Evolutionary conservation across 495 filamentous ascomycete genomes (phyloP), one percentile per base, ranked within the genome.

Genomic region (Aspergillus bridgeri): DNA sequence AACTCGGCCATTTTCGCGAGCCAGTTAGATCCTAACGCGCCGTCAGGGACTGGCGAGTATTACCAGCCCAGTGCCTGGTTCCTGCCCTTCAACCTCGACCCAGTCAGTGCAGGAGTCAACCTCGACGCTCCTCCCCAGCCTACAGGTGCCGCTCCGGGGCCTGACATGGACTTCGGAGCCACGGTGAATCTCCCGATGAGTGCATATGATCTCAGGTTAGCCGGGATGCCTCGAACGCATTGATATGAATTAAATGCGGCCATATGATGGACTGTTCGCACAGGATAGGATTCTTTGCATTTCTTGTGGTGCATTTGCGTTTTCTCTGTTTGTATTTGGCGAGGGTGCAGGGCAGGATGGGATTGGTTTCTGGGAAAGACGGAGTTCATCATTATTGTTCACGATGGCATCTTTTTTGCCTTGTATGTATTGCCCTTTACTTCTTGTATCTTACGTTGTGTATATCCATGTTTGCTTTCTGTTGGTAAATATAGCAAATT

Each of bases 21-120:
- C 21, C 71, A 77, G 18, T 60, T 75, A 0, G 74, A 77, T 33
- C 71, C 74, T 24, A 65, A 69, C 43, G 72, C 74, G 0, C 75
- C 75, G 0, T 69, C 75, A 3, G 75, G 74, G 9, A 67, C 69
- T 1, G 74, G 71, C 46, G 75, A 78, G 48, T 76, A 67, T 62
- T 74, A 75, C 60, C 77, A 81, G 44, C 74, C 87, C 2, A 91
- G 86, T 53, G 91, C 92, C 21, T 97, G 92, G 92, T 96, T 96
- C 71, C 85, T 96, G 76, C 92, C 92, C 3, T 97, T 96, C 75
- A 97, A 96, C 65, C 83, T 93, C 73, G 88, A 91, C 60, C 90
- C 89, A 5, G 54, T 75, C 29, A 66, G 68, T 42, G 60, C 59
- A 17, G 63, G 59, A 18, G 61, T 59, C 64, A 58, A 45, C 44